Evolutionary conservation across 129 eudicot genomes (phyloP).

Genomic region (Daucus carota): DNA sequence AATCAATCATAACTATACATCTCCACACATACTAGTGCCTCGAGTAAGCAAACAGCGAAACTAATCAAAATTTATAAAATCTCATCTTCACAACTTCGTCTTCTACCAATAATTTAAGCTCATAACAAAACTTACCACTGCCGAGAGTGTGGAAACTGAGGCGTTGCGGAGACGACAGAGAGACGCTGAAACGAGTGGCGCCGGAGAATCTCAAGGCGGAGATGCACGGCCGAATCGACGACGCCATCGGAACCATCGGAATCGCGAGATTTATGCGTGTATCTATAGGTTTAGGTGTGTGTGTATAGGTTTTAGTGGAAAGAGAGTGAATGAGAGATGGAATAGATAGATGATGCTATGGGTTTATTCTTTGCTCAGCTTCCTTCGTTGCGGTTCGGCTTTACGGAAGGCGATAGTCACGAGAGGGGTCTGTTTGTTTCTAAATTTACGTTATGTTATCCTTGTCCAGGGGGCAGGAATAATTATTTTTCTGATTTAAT

Average conservation of each 20-base stretch:
- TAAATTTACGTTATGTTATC: too few relatives aligned
- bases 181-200: constrained; percentile 25
- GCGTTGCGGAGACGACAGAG: constrained; percentile 24
- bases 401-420: background rate
- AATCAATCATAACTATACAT: too few relatives aligned
- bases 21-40: too few relatives aligned
- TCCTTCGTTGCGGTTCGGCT: too few relatives aligned
- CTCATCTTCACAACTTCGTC: too few relatives aligned
- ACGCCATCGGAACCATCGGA: constrained; percentile 81
- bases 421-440: background rate
- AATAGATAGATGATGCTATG: background rate
- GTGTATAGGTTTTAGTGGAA: background rate
- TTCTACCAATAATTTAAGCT: too few relatives aligned
- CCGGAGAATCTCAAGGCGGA: constrained; percentile 32
- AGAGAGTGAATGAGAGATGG: background rate
- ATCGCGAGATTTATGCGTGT: background rate
- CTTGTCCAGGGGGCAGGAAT: too few relatives aligned
- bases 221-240: constrained; percentile 56
- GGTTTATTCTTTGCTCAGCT: background rate
- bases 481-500: too few relatives aligned
- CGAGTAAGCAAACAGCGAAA: too few relatives aligned
- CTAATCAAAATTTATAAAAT: too few relatives aligned
- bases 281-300: background rate
- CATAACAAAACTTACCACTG: too few relatives aligned
- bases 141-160: constrained; percentile 28